phyloP scores from a whole-genome alignment of 495 filamentous ascomycete species.

The Sabuloglossum arenarium region DNA sequence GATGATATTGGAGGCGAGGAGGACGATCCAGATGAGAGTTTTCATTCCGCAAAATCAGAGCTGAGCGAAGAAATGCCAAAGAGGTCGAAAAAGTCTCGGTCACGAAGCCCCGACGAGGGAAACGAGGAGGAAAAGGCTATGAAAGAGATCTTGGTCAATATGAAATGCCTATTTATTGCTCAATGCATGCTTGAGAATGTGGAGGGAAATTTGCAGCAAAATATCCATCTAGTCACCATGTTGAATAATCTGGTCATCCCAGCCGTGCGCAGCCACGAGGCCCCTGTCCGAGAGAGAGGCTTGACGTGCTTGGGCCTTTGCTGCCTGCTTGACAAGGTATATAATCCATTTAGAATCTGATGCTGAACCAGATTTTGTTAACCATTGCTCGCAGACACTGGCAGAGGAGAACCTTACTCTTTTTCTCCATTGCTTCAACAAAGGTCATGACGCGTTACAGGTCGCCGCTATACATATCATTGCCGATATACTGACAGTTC shows the following conservation, averaged over 20 bases:
- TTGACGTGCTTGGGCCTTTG: slow-evolving; percentile 77
- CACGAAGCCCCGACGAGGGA: neutral
- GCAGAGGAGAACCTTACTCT: slow-evolving; percentile 84
- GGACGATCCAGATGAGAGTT: slow-evolving; percentile 48
- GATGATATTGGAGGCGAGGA: slow-evolving; percentile 27
- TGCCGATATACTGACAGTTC: slow-evolving; percentile 78
- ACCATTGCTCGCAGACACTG: slow-evolving; percentile 30
- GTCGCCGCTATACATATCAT: slow-evolving; percentile 78
- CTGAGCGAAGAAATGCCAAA: slow-evolving; percentile 37
- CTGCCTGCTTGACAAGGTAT: slow-evolving; percentile 66
- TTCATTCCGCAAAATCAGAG: slow-evolving; percentile 76
- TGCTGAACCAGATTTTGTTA: slow-evolving; percentile 4
- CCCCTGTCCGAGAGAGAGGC: slow-evolving; percentile 77
- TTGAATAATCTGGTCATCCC: slow-evolving; percentile 92
- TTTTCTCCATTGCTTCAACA: slow-evolving; percentile 89
- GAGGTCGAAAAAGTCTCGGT: slow-evolving; percentile 13
- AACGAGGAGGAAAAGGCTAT: slow-evolving; percentile 47
- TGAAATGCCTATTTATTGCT: slow-evolving; percentile 94
- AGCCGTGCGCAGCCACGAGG: slow-evolving; percentile 80
- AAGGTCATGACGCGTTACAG: slow-evolving; percentile 76
- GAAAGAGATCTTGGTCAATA: slow-evolving; percentile 82
- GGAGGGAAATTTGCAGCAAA: slow-evolving; percentile 60
- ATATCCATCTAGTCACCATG: slow-evolving; percentile 77
- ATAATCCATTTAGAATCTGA: slow-evolving; percentile 6
- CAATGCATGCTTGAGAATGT: slow-evolving; percentile 95